Evolutionary conservation across 2,329 filamentous ascomycete genomes (phyloP), one percentile per base, ranked within the genome.

Genomic region (Fusarium illudens): DNA sequence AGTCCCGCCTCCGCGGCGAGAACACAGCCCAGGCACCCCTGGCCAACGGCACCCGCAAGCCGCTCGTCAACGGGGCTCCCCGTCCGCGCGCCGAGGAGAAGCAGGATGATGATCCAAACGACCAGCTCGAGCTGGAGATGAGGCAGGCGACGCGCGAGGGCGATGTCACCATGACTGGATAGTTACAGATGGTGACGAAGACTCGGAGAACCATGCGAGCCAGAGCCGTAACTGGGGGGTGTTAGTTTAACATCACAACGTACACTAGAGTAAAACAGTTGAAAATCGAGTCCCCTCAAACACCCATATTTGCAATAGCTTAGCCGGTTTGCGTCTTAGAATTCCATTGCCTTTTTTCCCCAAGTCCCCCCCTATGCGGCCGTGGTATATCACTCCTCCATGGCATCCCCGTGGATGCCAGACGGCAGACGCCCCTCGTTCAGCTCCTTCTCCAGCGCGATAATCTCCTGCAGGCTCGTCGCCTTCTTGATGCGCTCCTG

Each of bases 401-500:
- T 90, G 13, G 79, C 80, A 46, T 82, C 83, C 33, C 80, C 75
- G 33, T 87, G 83, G 30, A 89, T 86, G 27, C 89, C 92, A 32
- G 86, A 84, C 3, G 95, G 95, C 78, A 98, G 85, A 75, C 92
- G 85, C 2, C 96, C 96, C 79, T 98, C 95, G 66, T 92, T 92
- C 70, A 98, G 81, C 79, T 96, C 93, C 83, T 95, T 97, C 83
- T 99, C 96, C 76, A 99, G 79, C 71, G 89, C 86, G 60, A 93
- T 90, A 76, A 99, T 96, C 82, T 98, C 96, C 71, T 94, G 91
- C 75, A 99, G 79, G 75, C 91, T 97, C 78, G 91, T 94, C 6
- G 96, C 95, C 75, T 92, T 93, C 79, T 89, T 89, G 79, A 99
- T 97, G 81, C 95, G 86, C 75, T 93, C 90, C 80, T 96, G 90